These are phyloP conservation scores for Funneliformis geosporum DNA, from an alignment of 192 early-diverging fungal genomes.

Conservation along the genomic window DNA sequence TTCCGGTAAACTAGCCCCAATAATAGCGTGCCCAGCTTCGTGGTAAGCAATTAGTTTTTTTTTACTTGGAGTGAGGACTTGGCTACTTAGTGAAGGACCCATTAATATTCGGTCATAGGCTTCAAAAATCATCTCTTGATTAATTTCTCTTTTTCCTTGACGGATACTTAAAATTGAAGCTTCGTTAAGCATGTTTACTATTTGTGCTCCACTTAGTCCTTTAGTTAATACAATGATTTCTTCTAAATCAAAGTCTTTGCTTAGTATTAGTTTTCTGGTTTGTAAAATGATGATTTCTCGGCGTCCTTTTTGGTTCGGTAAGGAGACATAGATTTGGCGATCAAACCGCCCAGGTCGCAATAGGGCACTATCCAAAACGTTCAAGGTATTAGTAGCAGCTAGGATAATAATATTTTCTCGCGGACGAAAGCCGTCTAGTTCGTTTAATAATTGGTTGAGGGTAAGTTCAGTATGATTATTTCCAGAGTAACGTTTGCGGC, in stretches of 20 bases:
- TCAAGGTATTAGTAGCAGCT: slow-evolving; percentile 83
- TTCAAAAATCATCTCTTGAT: slow-evolving; percentile 80
- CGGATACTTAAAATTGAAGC: slow-evolving; percentile 74
- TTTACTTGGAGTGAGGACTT: slow-evolving; percentile 60
- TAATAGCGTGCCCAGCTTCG: slow-evolving; percentile 84
- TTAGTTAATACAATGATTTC: slow-evolving; percentile 68
- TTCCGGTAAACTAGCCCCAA: slow-evolving; percentile 39
- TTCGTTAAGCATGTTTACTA: slow-evolving; percentile 82
- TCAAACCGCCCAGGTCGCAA: slow-evolving; percentile 86
- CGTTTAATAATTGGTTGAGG: slow-evolving; percentile 78
- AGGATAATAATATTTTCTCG: slow-evolving; percentile 73
- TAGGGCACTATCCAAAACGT: slow-evolving; percentile 81
- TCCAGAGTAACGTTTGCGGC: too few relatives aligned
- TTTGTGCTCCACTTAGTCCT: slow-evolving; percentile 83
- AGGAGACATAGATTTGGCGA: slow-evolving; percentile 58
- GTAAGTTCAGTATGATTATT: neutral
- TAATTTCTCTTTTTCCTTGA: slow-evolving; percentile 80
- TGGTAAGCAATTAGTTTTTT: slow-evolving; percentile 81
- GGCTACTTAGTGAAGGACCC: slow-evolving; percentile 50
- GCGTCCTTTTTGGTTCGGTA: slow-evolving; percentile 49
- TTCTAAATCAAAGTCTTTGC: slow-evolving; percentile 49
- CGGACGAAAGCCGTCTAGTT: slow-evolving; percentile 88
- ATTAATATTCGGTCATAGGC: slow-evolving; percentile 63
- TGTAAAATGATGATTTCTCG: slow-evolving; percentile 53
- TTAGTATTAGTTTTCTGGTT: slow-evolving; percentile 48